Evolutionary conservation across 2,329 filamentous ascomycete genomes (phyloP), one percentile per base, ranked within the genome.

Genomic region (Cercospora brassicicola): DNA sequence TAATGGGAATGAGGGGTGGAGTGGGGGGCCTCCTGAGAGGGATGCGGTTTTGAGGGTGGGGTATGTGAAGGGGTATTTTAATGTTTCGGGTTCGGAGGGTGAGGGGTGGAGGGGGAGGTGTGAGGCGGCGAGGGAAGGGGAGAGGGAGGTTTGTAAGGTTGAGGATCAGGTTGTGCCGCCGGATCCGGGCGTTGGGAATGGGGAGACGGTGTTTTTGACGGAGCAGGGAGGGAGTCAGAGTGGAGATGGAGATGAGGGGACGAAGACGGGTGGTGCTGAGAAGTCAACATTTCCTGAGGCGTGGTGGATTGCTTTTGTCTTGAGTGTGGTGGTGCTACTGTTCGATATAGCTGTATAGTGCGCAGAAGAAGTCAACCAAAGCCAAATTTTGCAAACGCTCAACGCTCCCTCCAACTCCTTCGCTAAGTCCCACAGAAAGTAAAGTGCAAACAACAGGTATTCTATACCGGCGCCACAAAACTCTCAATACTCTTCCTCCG

Each of bases 1-100:
- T 77, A 94, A 93, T 72, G 91, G 91, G 36, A 90, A 93, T 75
- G 76, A 83, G 5, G 75, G 82, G 1, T 94, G 91, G 91, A 91
- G 89, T 48, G 88, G 84, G 11, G 91, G 91, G 0, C 91, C 91
- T 2, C 91, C 91, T 0, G 71, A 73, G 0, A 70, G 82, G 36
- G 89, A 93, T 73, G 87, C 91, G 0, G 79, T 84, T 18, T 82
- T 92, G 73, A 86, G 84, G 6, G 83, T 94, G 26, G 86, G 84
- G 42, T 93, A 93, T 74, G 85, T 93, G 66, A 92, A 91, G 77
- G 89, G 89, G 0, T 94, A 94, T 78, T 94, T 93, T 82, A 94
- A 94, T 81, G 89, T 89, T 15, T 71, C 70, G 18, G 59, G 59
- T n/a, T 8, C 28, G 5, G 28, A 8, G 8, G 28, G 28, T 33